A percentile compares a stretch with the other conserved stretches of the same genome.
Evolutionary conservation across 345 rosid species (phyloP).

Genomic region (Carallia pectinifolia): DNA sequence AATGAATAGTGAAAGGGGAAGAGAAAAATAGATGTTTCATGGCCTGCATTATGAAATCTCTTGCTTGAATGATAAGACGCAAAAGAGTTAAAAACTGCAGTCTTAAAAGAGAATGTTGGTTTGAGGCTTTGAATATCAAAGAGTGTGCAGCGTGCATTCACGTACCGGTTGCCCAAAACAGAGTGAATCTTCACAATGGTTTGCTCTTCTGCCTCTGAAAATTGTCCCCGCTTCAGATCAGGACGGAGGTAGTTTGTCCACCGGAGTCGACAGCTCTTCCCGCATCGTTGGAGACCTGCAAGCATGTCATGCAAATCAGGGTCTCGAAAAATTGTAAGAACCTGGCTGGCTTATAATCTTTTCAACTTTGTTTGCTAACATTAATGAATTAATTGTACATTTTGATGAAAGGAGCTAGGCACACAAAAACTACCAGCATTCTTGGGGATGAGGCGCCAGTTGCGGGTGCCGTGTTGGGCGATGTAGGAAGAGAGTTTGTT

Average conservation of each 20-base stretch:
- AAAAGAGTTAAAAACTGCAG: too few species aligned
- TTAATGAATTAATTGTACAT: neutral
- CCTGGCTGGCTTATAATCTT: too few species aligned
- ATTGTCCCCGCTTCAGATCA: slow-evolving; percentile 81
- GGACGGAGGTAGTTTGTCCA: slow-evolving; percentile 95
- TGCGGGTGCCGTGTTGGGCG: slow-evolving; percentile 88
- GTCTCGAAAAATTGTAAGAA: too few species aligned
- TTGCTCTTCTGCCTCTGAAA: slow-evolving; percentile 76
- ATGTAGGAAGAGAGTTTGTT: slow-evolving; percentile 91
- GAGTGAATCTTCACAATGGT: slow-evolving; percentile 84
- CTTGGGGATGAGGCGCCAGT: slow-evolving; percentile 97
- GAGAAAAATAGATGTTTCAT: too few species aligned
- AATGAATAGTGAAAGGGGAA: too few species aligned
- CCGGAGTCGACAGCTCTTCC: slow-evolving; percentile 86
- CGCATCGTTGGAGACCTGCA: slow-evolving; percentile 83
- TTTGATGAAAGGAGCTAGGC: neutral
- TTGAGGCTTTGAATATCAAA: too few species aligned
- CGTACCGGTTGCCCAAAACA: slow-evolving; percentile 83
- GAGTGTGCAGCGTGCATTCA: neutral
- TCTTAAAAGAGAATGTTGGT: too few species aligned
- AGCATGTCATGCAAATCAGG: too few species aligned
- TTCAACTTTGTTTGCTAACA: too few species aligned
- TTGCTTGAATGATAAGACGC: too few species aligned
- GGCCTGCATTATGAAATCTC: too few species aligned
- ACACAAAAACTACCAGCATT: slow-evolving; percentile 59